Evolutionary conservation across 148 eudicot genomes (phyloP), one percentile per base, ranked within the genome.

Genomic region (Cornus controversa): DNA sequence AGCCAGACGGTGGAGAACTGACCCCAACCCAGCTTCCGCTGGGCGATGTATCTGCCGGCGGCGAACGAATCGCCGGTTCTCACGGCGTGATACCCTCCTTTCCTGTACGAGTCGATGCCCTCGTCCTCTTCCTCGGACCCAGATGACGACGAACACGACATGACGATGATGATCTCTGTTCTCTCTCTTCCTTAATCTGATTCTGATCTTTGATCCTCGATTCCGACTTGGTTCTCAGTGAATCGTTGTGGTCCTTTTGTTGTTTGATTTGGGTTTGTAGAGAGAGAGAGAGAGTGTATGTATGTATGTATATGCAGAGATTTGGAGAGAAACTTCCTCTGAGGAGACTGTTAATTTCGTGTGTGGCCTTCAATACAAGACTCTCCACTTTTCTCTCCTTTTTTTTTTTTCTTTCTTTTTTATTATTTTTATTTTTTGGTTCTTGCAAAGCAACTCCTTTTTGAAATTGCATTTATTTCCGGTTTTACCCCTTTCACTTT

Each of bases 1-100:
- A 93, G 96, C 98, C 98, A 93, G 74, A 91, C 98, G 78, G 98
- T 93, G 29, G 98, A 93, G 82, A 93, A 93, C 79, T 93, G 90
- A 10, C 98, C 98, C 98, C 98, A 93, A 7, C 98, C 98, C 20
- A 93, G 90, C 77, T 93, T 93, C 40, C 95, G 81, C 74, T 93
- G 98, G 25, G 98, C 94, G 80, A 93, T 87, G 78, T 91, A 93
- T 1, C 94, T 86, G 13, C 98, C 98, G 69, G 82, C 83, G 82
- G 89, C 83, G 78, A 93, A 93, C 15, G 92, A 81, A 89, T 93
- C 98, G 67, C 90, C 98, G 65, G 86, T 72, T 69, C 98, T 90
- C 0, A 93, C 98, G 11, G 96, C 98, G 79, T 93, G 98, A 67
- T 93, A 93, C 0, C 98, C 98, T 47, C 98, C 98, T 75, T 93